Conservation (phyloP, 1,284 basidiomycete genomes). For the Neolentinus lepideus region DNA sequence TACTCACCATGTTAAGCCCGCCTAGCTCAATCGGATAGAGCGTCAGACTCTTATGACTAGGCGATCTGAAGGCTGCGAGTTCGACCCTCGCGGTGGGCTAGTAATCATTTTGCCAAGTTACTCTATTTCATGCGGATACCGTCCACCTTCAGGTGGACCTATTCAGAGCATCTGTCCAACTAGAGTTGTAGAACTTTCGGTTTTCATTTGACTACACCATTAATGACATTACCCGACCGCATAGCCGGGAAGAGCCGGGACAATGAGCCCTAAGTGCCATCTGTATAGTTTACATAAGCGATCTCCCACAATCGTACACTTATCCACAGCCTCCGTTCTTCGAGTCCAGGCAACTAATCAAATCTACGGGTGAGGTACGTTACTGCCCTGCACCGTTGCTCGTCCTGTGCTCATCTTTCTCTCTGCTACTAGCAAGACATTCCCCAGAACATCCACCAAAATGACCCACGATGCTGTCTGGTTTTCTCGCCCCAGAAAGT, state of each 20-base stretch:
- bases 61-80: constrained; percentile 79
- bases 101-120: constrained; percentile 1
- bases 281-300: constrained; percentile 2
- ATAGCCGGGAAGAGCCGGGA: no score
- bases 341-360: neutral
- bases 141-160: no score
- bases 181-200: no score
- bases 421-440: neutral
- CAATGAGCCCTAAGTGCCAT: no score
- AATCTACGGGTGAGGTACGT: neutral
- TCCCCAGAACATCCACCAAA: constrained; percentile 25
- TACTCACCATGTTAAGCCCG: constrained; percentile 33
- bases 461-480: constrained; percentile 92
- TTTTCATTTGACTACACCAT: no score
- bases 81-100: constrained; percentile 86
- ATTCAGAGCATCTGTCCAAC: no score
- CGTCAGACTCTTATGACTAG: constrained; percentile 54
- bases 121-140: neutral
- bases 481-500: constrained; percentile 92
- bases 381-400: neutral
- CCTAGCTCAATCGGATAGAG: constrained; percentile 87
- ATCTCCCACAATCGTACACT: neutral
- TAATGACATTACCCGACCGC: no score
- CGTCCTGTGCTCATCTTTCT: neutral
- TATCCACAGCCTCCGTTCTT: neutral